A percentile compares a stretch with the other conserved stretches of the same genome.
Evolutionary conservation across 805 yeast genomes (phyloP).

Genomic region (Myxozyma geophila): DNA sequence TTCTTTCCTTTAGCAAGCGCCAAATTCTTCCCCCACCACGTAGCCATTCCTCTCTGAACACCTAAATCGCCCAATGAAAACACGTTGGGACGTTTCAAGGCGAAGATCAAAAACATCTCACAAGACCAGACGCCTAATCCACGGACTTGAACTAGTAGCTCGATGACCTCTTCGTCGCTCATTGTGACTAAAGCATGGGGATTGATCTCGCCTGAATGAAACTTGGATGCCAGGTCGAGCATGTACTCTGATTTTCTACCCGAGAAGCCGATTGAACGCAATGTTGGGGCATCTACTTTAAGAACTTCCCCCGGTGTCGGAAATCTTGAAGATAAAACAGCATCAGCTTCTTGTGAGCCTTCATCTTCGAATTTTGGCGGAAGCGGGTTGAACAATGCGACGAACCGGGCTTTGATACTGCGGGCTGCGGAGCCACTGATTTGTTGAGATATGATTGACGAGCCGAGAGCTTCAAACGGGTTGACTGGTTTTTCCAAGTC

Average conservation of each 20-base stretch:
- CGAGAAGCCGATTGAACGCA: constrained; percentile 72
- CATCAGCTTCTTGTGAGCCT: background rate
- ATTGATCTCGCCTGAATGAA: constrained; percentile 43
- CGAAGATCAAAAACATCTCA: constrained; percentile 80
- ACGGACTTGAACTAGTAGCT: constrained; percentile 58
- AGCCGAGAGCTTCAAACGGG: constrained; percentile 51
- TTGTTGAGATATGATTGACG: constrained; percentile 70
- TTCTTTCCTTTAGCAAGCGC: constrained; percentile 48
- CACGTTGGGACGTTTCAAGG: constrained; percentile 66
- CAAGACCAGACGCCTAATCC: constrained; percentile 88
- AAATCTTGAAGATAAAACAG: constrained; percentile 36
- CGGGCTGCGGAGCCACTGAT: constrained; percentile 80
- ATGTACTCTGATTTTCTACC: constrained; percentile 59
- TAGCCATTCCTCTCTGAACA: constrained; percentile 76
- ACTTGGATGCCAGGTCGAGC: constrained; percentile 33
- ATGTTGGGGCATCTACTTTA: constrained; percentile 50
- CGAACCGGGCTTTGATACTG: constrained; percentile 60
- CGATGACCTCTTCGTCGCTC: constrained; percentile 53
- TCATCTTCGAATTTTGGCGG: constrained; percentile 14
- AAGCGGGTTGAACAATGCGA: constrained; percentile 44
- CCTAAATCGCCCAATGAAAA: constrained; percentile 84
- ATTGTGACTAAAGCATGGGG: constrained; percentile 48
- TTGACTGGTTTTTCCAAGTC: constrained; percentile 29
- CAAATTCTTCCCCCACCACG: constrained; percentile 62
- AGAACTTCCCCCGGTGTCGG: constrained; percentile 61